phyloP scores from a whole-genome alignment of 345 rosid species.

The Clarkia xantiana region DNA sequence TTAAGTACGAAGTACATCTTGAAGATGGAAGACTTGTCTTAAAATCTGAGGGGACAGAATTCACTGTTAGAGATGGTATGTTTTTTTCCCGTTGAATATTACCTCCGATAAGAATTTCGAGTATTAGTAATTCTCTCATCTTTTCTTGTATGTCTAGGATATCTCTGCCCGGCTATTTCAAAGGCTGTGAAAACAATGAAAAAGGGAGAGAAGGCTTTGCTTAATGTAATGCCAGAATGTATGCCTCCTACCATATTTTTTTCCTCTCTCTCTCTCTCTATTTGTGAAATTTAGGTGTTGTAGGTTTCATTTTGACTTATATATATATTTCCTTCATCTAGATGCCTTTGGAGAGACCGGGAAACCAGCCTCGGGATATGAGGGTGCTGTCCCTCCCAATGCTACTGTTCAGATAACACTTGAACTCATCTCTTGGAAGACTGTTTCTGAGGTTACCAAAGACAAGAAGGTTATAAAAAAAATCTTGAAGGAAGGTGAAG shows the following conservation, averaged over 20 bases:
- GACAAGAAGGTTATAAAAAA: slow-evolving; percentile 15
- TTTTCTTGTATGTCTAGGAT: slow-evolving; percentile 4
- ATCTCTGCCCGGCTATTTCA: slow-evolving; percentile 11
- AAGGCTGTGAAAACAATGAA: slow-evolving; percentile 14
- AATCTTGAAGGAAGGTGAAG: slow-evolving; percentile 15
- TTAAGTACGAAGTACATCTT: slow-evolving; percentile 8
- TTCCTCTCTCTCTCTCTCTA: background rate
- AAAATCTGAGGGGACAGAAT: slow-evolving; percentile 12
- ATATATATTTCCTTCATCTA: background rate
- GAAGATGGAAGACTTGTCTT: slow-evolving; percentile 8
- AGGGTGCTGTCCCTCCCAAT: slow-evolving; percentile 9
- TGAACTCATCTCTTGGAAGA: slow-evolving; percentile 11
- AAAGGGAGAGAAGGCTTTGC: slow-evolving; percentile 12
- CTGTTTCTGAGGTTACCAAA: slow-evolving; percentile 10
- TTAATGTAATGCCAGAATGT: slow-evolving; percentile 12
- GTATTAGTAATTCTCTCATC: no score
- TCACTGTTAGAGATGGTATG: slow-evolving; percentile 12
- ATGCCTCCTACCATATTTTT: background rate
- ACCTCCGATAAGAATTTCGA: background rate
- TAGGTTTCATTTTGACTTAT: background rate
- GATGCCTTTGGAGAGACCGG: slow-evolving; percentile 15
- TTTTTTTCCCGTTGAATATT: background rate
- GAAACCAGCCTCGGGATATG: slow-evolving; percentile 7
- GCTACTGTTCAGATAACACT: slow-evolving; percentile 10
- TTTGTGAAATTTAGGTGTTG: background rate